Evolutionary conservation across 768 basidiomycete species (phyloP), one percentile per base, ranked within the genome.

Genomic region (Panaeolus papilionaceus): DNA sequence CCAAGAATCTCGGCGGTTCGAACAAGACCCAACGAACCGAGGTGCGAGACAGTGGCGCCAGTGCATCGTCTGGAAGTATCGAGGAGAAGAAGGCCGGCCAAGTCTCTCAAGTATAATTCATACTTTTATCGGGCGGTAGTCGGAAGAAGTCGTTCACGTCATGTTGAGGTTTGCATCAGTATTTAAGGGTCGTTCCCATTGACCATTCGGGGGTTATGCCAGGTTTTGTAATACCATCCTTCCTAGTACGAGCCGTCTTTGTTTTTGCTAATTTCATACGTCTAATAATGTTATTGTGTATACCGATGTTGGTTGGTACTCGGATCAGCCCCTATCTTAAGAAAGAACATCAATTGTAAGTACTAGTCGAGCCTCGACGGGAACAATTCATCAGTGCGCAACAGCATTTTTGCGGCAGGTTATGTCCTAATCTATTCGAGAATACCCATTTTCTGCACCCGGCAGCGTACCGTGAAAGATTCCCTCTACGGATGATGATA

Each of bases 1-100:
- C 77, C n/a, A 76, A 79, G 66, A 64, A 58, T 40, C 64, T 79
- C 20, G 75, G 76, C 23, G 44, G 42, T 39, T 0, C 54, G 5
- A 58, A 58, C 1, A 26, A 28, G 4, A 28, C 28, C 16, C 23
- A n/a, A 51, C 33, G 6, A 14, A 4, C 1, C 54, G 54, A 58
- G 28, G 54, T 58, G 3, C 26, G 12, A 14, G 54, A 4, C 54
- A 58, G 54, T 7, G 54, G 54, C 16, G 54, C 28, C 9, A 58
- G 54, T 16, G 54, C 28, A 4, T 28, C 26, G 12, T 58, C 54
- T 58, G 54, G 28, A 16, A 58, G 54, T 37, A 37, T 58, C 2
- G 26, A 58, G 3, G 54, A 58, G 33, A 58, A 58, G 54, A 58
- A 58, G 54, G 28, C 54, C 3, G 18, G 4, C 23, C 20, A 58